A percentile compares a stretch with the other conserved stretches of the same genome.
phyloP scores from a whole-genome alignment of 768 basidiomycete species.

The Mycena galopus region DNA sequence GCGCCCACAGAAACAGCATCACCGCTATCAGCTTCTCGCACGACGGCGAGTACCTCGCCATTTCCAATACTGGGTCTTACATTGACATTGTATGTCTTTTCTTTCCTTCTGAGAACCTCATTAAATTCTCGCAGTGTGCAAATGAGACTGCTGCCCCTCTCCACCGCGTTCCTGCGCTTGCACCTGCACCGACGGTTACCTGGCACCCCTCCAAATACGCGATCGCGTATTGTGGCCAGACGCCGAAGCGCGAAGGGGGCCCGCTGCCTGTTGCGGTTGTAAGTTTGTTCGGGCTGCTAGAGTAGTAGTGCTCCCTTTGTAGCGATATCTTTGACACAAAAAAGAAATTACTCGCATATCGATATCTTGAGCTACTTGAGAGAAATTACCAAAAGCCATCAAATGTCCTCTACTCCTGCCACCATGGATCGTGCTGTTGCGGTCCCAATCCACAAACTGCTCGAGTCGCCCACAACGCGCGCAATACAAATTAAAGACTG shows the following conservation, averaged over 20 bases:
- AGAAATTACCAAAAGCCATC: neutral
- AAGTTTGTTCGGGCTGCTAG: slow-evolving; percentile 73
- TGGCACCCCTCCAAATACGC: slow-evolving; percentile 89
- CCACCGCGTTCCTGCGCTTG: slow-evolving; percentile 81
- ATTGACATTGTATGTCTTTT: slow-evolving; percentile 80
- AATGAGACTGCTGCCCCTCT: slow-evolving; percentile 82
- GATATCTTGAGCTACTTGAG: neutral
- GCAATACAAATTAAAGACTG: slow-evolving; percentile 77
- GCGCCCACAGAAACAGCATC: slow-evolving; percentile 70
- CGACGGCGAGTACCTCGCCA: slow-evolving; percentile 87
- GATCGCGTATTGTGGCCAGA: slow-evolving; percentile 88
- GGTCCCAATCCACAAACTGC: slow-evolving; percentile 73
- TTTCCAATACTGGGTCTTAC: slow-evolving; percentile 77
- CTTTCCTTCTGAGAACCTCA: neutral
- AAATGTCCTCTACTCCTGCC: slow-evolving; percentile 23
- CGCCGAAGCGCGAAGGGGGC: slow-evolving; percentile 72
- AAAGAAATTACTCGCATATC: neutral
- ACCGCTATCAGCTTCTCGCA: slow-evolving; percentile 83
- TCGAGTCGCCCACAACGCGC: slow-evolving; percentile 78
- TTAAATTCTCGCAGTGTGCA: slow-evolving; percentile 66
- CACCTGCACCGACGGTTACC: slow-evolving; percentile 78
- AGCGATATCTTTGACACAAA: neutral
- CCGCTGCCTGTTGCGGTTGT: slow-evolving; percentile 77
- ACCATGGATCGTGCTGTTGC: slow-evolving; percentile 59
- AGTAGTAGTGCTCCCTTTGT: neutral